Base-by-base conservation (phyloP, 441 rosid genomes). In the Breynia disticha region DNA sequence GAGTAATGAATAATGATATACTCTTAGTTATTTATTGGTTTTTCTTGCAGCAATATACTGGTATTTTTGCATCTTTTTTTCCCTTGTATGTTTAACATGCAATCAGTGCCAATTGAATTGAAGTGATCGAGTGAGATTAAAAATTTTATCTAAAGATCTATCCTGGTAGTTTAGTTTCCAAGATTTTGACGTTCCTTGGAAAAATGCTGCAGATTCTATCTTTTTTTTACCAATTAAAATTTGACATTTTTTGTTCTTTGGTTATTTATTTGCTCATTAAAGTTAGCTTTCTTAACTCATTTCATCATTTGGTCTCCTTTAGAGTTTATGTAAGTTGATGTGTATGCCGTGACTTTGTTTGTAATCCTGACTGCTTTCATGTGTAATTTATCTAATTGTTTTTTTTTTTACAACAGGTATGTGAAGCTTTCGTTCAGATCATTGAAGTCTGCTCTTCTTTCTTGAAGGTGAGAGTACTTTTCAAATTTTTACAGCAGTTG, bases 401-500 rank as follows among this genome's bases (percentile, higher is more conserved):
- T 63, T 39, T n/a, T 65, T 48, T 15, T 63, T 39, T n/a, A 63
- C 57, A 56, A 70, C 79, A 94, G 97, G 99, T 94, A 47, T 94
- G 95, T 71, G 79, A 87, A 52, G 99, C 99, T 60, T 90, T 95
- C 79, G 91, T 86, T 66, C 95, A 87, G 67, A 82, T 95, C 59
- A 79, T 81, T 51, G 99, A 95, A 77, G 81, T 90, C 57, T 79
- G 70, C 21, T 98, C 99, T 15, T 73, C 90, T 42, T 75, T 94
- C 63, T 66, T 90, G 70, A 91, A 87, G 98, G 99, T 90, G 53
- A 50, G 69, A 59, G 28, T 35, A 56, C 51, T 28, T 48, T 21
- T 52, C 46, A 17, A 46, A 24, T 1, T 45, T 46, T 62, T 18
- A 16, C 8, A 16, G 17, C 37, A 47, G 19, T n/a, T 8, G 15